A percentile compares a stretch with the other conserved stretches of the same genome.
phyloP scores from a whole-genome alignment of 208 protist species.

The Strigomonas galati region DNA sequence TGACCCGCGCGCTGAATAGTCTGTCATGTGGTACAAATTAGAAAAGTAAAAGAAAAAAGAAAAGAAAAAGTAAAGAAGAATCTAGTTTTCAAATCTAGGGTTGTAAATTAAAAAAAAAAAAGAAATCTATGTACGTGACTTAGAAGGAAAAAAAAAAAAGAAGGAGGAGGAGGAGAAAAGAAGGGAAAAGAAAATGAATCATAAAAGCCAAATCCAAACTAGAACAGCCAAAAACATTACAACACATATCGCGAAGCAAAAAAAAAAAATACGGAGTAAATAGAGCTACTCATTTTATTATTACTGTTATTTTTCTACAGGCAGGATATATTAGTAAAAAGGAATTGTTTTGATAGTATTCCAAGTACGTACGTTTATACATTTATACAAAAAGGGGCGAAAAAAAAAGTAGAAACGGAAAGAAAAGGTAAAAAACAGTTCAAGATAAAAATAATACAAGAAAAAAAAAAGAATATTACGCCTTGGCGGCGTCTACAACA shows the following conservation, averaged over 20 bases:
- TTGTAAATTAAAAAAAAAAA: constrained; percentile 20
- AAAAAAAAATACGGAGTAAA: too few relatives aligned
- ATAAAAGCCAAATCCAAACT: neutral
- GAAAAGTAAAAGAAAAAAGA: constrained; percentile 6
- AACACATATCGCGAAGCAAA: too few relatives aligned
- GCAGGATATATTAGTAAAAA: too few relatives aligned
- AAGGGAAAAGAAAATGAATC: constrained; percentile 4
- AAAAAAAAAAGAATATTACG: neutral
- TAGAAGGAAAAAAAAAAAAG: neutral
- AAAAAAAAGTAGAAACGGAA: constrained; percentile 10
- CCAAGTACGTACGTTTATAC: too few relatives aligned
- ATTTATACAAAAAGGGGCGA: constrained; percentile 1
- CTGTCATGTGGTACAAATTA: neutral
- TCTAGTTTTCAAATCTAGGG: neutral
- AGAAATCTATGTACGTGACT: constrained; percentile 12
- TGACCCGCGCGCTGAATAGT: neutral
- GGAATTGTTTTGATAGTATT: too few relatives aligned
- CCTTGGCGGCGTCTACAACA: neutral
- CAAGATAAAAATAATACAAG: neutral
- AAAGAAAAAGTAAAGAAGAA: constrained; percentile 14
- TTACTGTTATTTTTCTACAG: too few relatives aligned
- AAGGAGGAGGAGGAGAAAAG: neutral
- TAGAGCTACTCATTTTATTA: too few relatives aligned
- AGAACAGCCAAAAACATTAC: too few relatives aligned
- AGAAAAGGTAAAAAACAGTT: neutral